phyloP scores from a whole-genome alignment of 2,329 filamentous ascomycete genomes.

The Penicillium griseofulvum region DNA sequence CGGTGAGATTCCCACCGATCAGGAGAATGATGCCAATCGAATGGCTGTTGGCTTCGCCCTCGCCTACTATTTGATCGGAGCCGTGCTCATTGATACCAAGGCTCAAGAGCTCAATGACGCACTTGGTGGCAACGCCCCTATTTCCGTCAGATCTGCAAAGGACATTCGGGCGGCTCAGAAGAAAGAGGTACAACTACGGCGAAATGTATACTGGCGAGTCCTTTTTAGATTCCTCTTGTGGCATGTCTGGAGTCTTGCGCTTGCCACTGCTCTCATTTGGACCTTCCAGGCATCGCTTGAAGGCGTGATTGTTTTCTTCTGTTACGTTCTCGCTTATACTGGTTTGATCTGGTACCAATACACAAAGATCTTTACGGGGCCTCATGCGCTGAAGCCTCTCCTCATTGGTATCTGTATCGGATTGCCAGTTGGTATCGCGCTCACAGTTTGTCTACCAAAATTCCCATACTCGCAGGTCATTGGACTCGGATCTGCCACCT shows the following conservation, averaged over 20 bases:
- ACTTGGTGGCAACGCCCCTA: constrained; percentile 43
- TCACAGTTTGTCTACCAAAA: constrained; percentile 39
- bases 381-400: constrained; percentile 50
- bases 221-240: constrained; percentile 51
- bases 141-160: constrained; percentile 42
- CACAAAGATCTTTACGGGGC: constrained; percentile 53
- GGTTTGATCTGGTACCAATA: constrained; percentile 56
- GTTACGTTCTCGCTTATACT: constrained; percentile 51
- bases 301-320: constrained; percentile 51
- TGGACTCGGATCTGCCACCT: constrained; percentile 50
- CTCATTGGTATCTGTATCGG: constrained; percentile 48
- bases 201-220: constrained; percentile 52
- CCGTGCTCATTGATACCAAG: constrained; percentile 56
- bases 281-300: constrained; percentile 45
- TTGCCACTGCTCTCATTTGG: constrained; percentile 54
- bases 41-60: constrained; percentile 56
- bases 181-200: constrained; percentile 46
- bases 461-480: constrained; percentile 50
- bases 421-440: constrained; percentile 47
- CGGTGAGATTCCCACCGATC: constrained; percentile 8
- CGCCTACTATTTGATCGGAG: constrained; percentile 57
- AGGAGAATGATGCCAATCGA: constrained; percentile 38
- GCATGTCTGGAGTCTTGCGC: constrained; percentile 53
- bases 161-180: constrained; percentile 47
- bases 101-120: constrained; percentile 51